Percentiles rank a stretch among this genome's conserved stretches.
Conservation (phyloP, 768 basidiomycete species). For the Suillus alpinus region DNA sequence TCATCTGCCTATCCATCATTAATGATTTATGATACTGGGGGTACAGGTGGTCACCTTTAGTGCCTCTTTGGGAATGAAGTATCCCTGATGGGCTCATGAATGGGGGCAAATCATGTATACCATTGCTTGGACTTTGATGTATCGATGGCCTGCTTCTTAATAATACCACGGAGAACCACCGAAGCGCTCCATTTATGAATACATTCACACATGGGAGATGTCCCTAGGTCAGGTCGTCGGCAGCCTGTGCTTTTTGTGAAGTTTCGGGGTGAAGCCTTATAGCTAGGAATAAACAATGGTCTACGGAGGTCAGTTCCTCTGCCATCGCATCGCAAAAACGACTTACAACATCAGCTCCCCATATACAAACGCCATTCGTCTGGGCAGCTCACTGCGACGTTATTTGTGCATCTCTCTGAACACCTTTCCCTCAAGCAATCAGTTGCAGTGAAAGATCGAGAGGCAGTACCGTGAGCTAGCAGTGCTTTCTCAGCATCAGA, state of each 20-base stretch:
- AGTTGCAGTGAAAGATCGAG: constrained; percentile 1
- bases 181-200: constrained; percentile 12
- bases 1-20: constrained; percentile 20
- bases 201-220: constrained; percentile 15
- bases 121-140: constrained; percentile 16
- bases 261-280: constrained; percentile 31
- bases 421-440: not conserved
- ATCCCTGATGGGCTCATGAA: constrained; percentile 26
- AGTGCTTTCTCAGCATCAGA: constrained; percentile 2
- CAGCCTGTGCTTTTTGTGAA: constrained; percentile 32
- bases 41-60: constrained; percentile 18
- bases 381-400: constrained; percentile 7
- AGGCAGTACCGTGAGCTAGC: not conserved
- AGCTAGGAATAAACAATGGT: constrained; percentile 28
- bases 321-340: not conserved
- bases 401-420: not conserved
- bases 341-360: not conserved
- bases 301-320: not conserved
- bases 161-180: constrained; percentile 13
- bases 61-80: constrained; percentile 31
- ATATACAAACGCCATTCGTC: not conserved
- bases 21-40: not conserved
- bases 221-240: constrained; percentile 31
- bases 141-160: constrained; percentile 1
- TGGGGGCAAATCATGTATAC: constrained; percentile 26